Conservation (phyloP, 2,329 filamentous ascomycete species). For the Pseudopyricularia javanii region DNA sequence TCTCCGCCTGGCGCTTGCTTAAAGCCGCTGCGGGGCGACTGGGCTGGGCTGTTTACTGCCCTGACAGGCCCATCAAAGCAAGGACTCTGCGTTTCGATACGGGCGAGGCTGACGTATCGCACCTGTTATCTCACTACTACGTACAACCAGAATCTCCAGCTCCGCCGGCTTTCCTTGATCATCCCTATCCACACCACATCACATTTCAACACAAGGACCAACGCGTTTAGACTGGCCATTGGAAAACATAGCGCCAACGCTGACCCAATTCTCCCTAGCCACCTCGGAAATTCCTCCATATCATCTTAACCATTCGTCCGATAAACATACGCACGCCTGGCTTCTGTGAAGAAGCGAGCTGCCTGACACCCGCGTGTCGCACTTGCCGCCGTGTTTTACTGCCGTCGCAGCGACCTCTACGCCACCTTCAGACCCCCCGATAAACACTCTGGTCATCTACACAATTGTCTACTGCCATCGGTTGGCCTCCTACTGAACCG, state of each 20-base stretch:
- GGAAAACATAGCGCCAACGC: too few relatives aligned
- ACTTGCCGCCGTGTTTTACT: too few relatives aligned
- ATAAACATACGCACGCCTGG: too few relatives aligned
- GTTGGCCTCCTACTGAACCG: background rate
- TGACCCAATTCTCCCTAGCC: too few relatives aligned
- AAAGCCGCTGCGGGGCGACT: background rate
- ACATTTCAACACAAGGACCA: background rate
- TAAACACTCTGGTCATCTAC: background rate
- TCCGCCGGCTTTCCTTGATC: background rate
- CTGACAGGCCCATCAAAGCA: background rate
- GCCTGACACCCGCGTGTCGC: too few relatives aligned
- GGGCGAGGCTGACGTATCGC: conserved; percentile 2
- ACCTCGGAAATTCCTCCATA: too few relatives aligned
- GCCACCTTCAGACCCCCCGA: too few relatives aligned
- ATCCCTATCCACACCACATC: background rate
- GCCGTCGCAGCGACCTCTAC: too few relatives aligned
- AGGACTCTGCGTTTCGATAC: background rate
- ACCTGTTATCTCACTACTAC: too few relatives aligned
- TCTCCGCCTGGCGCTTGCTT: background rate
- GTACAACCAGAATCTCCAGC: background rate
- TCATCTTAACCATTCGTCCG: too few relatives aligned
- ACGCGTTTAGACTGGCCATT: too few relatives aligned
- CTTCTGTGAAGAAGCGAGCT: too few relatives aligned
- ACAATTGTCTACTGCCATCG: background rate
- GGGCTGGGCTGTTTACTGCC: background rate